Base-by-base conservation (phyloP, 345 rosid genomes). In the Citrus unshiu region DNA sequence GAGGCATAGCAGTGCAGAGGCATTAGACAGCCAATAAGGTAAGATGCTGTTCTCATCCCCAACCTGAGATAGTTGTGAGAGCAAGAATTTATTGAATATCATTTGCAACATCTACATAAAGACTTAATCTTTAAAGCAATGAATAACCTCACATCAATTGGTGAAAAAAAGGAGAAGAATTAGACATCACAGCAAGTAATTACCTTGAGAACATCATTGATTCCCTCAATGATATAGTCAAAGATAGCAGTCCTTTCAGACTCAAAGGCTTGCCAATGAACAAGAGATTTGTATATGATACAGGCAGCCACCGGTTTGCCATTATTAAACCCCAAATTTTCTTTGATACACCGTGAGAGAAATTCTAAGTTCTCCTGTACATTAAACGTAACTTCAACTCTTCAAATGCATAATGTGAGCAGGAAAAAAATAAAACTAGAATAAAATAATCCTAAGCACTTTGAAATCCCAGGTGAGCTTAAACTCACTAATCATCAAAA, bases 1-100 rank as follows among this genome's bases (percentile, higher is more conserved):
- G 67, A 94, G 94, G 87, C 99, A 96, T 71, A 96, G 84, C 78
- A 96, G 99, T 78, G 99, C 97, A n/a, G 97, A 91, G 49, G 98
- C 75, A 84, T 92, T 94, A 79, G 98, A 89, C 74, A 96, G 86
- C 99, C 99, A 96, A 83, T 96, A 96, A 71, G 98, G 98, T 77
- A 94, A 90, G 54, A 85, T 85, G 62, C 35, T 74, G 72, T 82
- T 87, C 82, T 94, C 99, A 83, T 92, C 89, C 39, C 90, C 93
- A 78, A 80, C 94, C 99, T 94, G 94, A 81, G 86, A 86, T 43
- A 77, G 24, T 59, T 65, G 73, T 62, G 49, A 68, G 59, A 78
- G n/a, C 43, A 79, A 56, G 61, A 37, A 43, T 67, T 43, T 54
- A 75, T 61, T 19, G 37, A 63, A 60, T 40, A 22, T 49, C 61